Base-by-base conservation (phyloP, 169 alveolate species). In the Cyclospora cayetanensis region DNA sequence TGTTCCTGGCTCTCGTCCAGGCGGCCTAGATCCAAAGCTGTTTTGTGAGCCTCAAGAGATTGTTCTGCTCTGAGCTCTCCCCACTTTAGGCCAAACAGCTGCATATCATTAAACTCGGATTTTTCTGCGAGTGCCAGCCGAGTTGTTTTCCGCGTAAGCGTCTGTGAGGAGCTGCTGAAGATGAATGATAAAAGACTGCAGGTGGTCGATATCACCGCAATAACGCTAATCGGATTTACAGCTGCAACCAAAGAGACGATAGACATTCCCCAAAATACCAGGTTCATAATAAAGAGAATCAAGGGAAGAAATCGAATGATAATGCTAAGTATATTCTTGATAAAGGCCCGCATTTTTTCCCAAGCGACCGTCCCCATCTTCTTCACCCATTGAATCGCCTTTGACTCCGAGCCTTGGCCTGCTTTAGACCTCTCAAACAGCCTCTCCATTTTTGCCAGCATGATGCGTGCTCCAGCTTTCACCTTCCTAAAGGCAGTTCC, bases 81-180 rank as follows among this genome's bases (percentile, higher is more conserved):
- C 83, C 83, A 72, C 60, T 29, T 72, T 12, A 72, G 53, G 60
- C 83, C 83, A 1, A 72, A 72, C 22, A 72, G 83, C 83, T 72
- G 60, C 83, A 72, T 72, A 34, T 72, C 37, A 20, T 41, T 1
- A 4, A 5, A 52, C 39, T 37, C 53, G 18, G 83, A 72, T 22
- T n/a, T n/a, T 35, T 72, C 83, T 4, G 20, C 83, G 25, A 72
- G 27, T 4, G 83, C 9, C 53, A 20, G 43, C 52, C 22, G 60
- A 11, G 52, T 72, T 11, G 29, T 22, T 39, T 39, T n/a, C 83
- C 53, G 35, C 53, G 35, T 72, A 55, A 37, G 83, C 83, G 39
- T 72, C 34, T n/a, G 55, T 29, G 39, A n/a, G 18, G 83, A 34
- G 29, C 55, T 72, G 83, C 39, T 39, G 55, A 72, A 72, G 15